Evolutionary conservation across 2,329 filamentous ascomycete genomes (phyloP), one percentile per base, ranked within the genome.

Genomic region (Cladosporium sphaerospermum): DNA sequence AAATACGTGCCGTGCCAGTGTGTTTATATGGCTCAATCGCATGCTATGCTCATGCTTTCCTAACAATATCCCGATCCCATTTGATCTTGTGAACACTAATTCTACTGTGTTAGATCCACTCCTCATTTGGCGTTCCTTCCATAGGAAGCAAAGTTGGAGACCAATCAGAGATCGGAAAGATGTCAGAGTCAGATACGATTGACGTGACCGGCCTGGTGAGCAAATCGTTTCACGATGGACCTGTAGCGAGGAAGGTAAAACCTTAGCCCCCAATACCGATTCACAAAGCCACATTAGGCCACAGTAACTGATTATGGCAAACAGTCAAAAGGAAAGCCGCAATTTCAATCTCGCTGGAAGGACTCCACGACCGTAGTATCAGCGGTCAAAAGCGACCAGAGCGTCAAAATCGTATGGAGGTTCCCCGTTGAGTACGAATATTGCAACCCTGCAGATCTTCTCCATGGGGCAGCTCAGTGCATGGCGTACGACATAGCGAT

Each of bases 401-500:
- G 41, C n/a, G 37, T 49, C 23, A 40, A 16, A 13, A 33, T 41
- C n/a, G 34, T 9, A 6, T 49, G 37, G 36, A 54, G 59, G 16
- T 64, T 64, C 48, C 56, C 58, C 1, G 60, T 64, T 2, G 51
- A 57, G n/a, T 34, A 46, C 10, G 56, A 62, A 39, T 62, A 63
- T 33, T 39, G 60, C 3, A 65, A 64, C 54, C 60, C 59, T 3
- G 57, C 54, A 3, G 55, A 58, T 2, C 55, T 40, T 1, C 55
- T 65, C 2, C 60, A 63, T n/a, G 62, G 63, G 23, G 62, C 61
- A 5, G 59, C 56, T 0, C 54, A 59, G 14, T 54, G 59, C 2
- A 63, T 18, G 62, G 62, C 34, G 61, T 59, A 60, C 44, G 62
- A 65, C 43, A 51, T 58, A 1, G 55, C 51, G 11, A 62, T 60